Percentiles rank a stretch among this genome's conserved stretches.
Evolutionary conservation across 2,329 filamentous ascomycete species (phyloP).

Genomic region (Corinectria fuckeliana): DNA sequence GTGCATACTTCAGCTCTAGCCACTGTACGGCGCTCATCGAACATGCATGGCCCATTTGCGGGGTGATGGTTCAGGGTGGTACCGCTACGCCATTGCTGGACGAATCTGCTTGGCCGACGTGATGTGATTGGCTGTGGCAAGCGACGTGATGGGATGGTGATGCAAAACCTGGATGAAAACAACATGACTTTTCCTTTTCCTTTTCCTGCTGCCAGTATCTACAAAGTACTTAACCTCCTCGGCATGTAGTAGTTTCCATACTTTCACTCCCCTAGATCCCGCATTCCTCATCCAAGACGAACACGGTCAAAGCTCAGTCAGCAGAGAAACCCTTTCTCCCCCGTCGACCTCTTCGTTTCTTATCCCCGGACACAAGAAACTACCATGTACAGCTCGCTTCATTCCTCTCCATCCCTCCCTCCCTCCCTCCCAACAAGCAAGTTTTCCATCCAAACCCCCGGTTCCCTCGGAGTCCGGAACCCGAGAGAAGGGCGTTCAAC

Average conservation of each 20-base stretch:
- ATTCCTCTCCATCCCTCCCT: too few species aligned
- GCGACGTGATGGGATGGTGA: not conserved
- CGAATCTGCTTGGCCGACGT: constrained; percentile 2
- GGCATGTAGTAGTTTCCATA: too few species aligned
- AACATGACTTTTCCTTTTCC: not conserved
- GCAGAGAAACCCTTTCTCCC: too few species aligned
- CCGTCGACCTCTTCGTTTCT: not conserved
- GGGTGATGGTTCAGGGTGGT: not conserved
- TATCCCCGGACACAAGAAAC: not conserved
- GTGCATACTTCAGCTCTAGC: not conserved
- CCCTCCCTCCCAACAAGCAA: not conserved
- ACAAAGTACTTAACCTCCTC: not conserved
- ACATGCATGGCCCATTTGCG: constrained; percentile 6
- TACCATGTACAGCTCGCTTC: not conserved
- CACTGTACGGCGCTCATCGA: too few species aligned
- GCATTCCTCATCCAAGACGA: not conserved
- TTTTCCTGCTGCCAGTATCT: not conserved
- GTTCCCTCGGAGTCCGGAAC: not conserved
- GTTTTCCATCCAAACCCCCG: not conserved
- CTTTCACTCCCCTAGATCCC: not conserved
- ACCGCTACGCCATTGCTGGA: constrained; percentile 10
- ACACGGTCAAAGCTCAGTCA: not conserved
- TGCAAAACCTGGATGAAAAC: not conserved
- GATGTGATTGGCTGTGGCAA: not conserved
- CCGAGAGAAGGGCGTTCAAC: not conserved